Evolutionary conservation across 331 rosid species (phyloP).

Genomic region (Spiraea crenata): DNA sequence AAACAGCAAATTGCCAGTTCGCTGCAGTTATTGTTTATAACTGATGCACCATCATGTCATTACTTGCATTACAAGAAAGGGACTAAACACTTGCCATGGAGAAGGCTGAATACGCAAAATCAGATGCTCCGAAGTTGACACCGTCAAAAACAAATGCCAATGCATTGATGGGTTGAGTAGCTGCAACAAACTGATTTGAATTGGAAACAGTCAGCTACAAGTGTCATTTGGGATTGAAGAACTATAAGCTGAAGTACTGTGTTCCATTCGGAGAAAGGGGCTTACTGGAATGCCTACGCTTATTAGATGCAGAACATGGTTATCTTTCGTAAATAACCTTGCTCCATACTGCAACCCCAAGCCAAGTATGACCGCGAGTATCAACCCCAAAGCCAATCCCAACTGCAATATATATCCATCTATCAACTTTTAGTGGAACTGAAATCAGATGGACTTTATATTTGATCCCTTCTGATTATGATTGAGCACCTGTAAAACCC

Average conservation of each 20-base stretch:
- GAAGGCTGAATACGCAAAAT: conserved; percentile 77
- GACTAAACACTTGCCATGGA: conserved; percentile 59
- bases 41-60: neutral
- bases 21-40: neutral
- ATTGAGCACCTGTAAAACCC: conserved; percentile 75
- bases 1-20: neutral
- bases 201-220: conserved; percentile 10
- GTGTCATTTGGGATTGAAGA: conserved; percentile 13
- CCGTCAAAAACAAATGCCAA: conserved; percentile 84
- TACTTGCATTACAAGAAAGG: conserved; percentile 13
- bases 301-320: conserved; percentile 60
- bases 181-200: conserved; percentile 67
- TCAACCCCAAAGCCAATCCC: conserved; percentile 73
- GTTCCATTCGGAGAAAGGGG: conserved; percentile 5
- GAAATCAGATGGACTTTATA: neutral
- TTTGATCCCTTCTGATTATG: neutral
- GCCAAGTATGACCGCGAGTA: conserved; percentile 69
- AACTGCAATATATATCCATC: conserved; percentile 45
- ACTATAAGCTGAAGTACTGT: neutral
- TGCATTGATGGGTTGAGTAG: conserved; percentile 75
- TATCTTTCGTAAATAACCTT: conserved; percentile 64
- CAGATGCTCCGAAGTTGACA: conserved; percentile 84
- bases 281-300: conserved; percentile 73
- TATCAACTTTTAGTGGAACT: neutral
- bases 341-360: conserved; percentile 75